Evolutionary conservation across 345 rosid species (phyloP), one percentile per base, ranked within the genome.

Genomic region (Adansonia digitata): DNA sequence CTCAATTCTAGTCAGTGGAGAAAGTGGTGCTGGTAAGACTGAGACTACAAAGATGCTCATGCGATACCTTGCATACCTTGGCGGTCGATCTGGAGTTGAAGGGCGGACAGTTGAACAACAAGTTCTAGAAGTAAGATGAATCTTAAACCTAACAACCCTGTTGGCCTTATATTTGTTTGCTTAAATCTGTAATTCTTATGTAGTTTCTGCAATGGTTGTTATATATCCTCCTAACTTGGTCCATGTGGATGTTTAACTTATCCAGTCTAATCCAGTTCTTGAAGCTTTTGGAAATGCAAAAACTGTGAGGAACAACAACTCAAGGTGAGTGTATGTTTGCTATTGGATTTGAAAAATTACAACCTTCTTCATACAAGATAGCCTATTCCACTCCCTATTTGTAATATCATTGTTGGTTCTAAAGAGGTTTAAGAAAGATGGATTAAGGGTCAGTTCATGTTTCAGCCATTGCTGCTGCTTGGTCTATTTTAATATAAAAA

Each of bases 261-360:
- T 74, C 80, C 91, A 96, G 99, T 96, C 99, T 69, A 96, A 96
- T 87, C 99, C 99, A 45, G 99, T 96, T 83, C 99, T 96, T 82
- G 99, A 96, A 93, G 97, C 99, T 77, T 96, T 96, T 87, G 99
- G 99, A 35, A 96, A 96, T 80, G 99, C 99, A 20, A 95, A 95
- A 81, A 95, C 99, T 78, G 96, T 95, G 40, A 89, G 99, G 85
- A 95, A 95, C 78, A 95, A 95, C 86, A 95, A 95, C 85, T 95
- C 99, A 73, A 95, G 99, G 99, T 93, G 81, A 78, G 79, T 67
- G 5, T 57, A 31, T 75, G 65, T 68, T 72, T 40, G 72, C 68
- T 51, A 15, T 74, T 62, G 56, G 75, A 2, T 24, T 78, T 71
- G 52, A 64, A n/a, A 49, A 39, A 27, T 71, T 63, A 34, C 65